These are phyloP conservation scores for Auxenochlorella protothecoides DNA, from an alignment of 139 green algal genomes.

Conservation along the genomic window DNA sequence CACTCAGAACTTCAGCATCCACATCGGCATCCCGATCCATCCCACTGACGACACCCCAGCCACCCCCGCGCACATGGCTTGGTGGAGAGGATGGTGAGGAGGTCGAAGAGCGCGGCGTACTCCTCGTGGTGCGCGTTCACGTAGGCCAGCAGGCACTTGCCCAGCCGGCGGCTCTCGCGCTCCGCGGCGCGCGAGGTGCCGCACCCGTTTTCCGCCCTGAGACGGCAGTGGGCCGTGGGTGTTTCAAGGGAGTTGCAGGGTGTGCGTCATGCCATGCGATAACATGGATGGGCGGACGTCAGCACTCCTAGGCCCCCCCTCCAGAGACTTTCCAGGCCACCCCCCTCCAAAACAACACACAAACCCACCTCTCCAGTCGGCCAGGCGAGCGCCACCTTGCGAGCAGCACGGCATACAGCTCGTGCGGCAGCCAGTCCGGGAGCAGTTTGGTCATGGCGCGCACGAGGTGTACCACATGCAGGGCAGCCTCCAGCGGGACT, in stretches of 20 bases:
- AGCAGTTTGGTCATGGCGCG: slow-evolving; percentile 57
- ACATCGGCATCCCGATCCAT: no score
- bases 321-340: no score
- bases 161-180: slow-evolving; percentile 74
- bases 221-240: no score
- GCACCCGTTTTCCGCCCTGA: no score
- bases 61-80: slow-evolving; percentile 4
- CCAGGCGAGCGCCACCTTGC: slow-evolving; percentile 44
- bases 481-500: no score
- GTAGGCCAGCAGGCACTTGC: slow-evolving; percentile 70
- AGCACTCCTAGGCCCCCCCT: no score
- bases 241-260: no score
- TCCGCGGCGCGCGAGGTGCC: no score
- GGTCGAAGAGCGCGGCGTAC: slow-evolving; percentile 67
- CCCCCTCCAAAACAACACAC: no score
- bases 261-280: no score
- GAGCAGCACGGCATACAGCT: slow-evolving; percentile 38
- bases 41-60: no score
- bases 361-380: slow-evolving; percentile 14
- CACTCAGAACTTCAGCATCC: no score
- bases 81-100: slow-evolving; percentile 60
- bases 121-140: slow-evolving; percentile 42
- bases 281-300: neutral
- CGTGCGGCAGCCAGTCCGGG: slow-evolving; percentile 54
- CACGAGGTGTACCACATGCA: slow-evolving; percentile 57